Evolutionary conservation across 768 basidiomycete species (phyloP), one percentile per base, ranked within the genome.

Genomic region (Tubosaeta sp.): DNA sequence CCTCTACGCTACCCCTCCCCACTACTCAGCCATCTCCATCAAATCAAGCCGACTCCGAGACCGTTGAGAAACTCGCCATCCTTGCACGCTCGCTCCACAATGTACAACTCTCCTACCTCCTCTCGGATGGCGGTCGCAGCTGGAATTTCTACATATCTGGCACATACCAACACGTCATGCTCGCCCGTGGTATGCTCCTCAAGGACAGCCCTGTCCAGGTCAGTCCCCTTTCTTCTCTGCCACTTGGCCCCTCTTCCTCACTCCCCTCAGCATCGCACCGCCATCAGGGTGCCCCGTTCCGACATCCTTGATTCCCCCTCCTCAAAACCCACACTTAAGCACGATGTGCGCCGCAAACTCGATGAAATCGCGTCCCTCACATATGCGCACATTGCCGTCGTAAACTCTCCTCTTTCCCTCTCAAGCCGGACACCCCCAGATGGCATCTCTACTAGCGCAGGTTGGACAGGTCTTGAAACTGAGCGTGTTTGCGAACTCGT

Each of bases 81-180:
- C 80, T 86, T 62, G 87, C 90, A 56, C 87, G 87, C 76, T 79
- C 84, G 41, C 70, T 86, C 35, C 89, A 93, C 64, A 87, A 82
- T 60, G 90, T 90, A 67, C 86, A 92, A 64, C 81, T 94, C 63
- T 84, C 87, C 38, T 94, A 84, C 72, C 78, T 84, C 56, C 72
- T 81, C 39, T 79, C 83, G 45, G 86, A 90, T 64, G 83, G 81
- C 54, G 68, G 68, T 32, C 75, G 81, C 52, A 82, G 79, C 24
- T 91, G 87, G 87, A 93, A 92, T 68, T 94, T 95, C 64, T 84
- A 91, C 66, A 79, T 96, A 54, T 90, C 87, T 49, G 94, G 94
- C 32, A 80, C 84, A 27, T 94, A 95, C 71, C 90, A 90, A 65
- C 90, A 94, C 69, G 94, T 96, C 59, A 87, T 96, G 83, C 75